Base-by-base conservation (phyloP, 345 rosid genomes). In the Rhizophora apiculata region DNA sequence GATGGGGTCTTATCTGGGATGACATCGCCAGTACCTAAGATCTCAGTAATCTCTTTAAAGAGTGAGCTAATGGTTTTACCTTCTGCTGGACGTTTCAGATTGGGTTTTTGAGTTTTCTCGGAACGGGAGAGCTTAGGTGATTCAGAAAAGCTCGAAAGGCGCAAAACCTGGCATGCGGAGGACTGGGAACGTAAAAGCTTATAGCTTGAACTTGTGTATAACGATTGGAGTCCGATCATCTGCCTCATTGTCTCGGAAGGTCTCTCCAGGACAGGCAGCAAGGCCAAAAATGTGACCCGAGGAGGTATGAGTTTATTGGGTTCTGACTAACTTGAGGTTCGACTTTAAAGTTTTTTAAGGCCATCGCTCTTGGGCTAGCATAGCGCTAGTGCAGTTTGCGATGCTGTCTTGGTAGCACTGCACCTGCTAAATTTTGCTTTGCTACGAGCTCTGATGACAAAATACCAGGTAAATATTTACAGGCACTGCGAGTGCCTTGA, bases 31-130 rank as follows among this genome's bases (percentile, higher is more conserved):
- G 75, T 61, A 20, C 96, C 93, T 34, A 86, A 60, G 72, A 90
- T 84, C 5, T 78, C 80, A 11, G 87, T 76, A 22, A 93, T 90
- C 57, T 88, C 87, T 51, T 71, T 77, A 61, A 93, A 85, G 62
- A 90, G 88, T 0, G 96, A 81, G 24, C 77, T 55, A 24, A 73
- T 30, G 22, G 68, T 8, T 36, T 66, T 26, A 20, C 75, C 60
- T 74, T 83, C 89, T 22, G 79, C 30, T 69, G 58, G 82, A 72
- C 30, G 70, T 66, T 90, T 76, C 63, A 64, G 54, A 19, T 65
- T 64, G 24, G 72, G 63, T 18, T 67, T 26, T 16, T 69, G 72
- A 27, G 57, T 31, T 48, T 70, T 68, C 53, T 55, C 52, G 13
- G 71, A 64, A 59, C 37, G 82, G 56, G 75, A 64, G 55, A 34